Evolutionary conservation across 2,329 filamentous ascomycete species (phyloP), one percentile per base, ranked within the genome.

Genomic region (Alternaria triticina): DNA sequence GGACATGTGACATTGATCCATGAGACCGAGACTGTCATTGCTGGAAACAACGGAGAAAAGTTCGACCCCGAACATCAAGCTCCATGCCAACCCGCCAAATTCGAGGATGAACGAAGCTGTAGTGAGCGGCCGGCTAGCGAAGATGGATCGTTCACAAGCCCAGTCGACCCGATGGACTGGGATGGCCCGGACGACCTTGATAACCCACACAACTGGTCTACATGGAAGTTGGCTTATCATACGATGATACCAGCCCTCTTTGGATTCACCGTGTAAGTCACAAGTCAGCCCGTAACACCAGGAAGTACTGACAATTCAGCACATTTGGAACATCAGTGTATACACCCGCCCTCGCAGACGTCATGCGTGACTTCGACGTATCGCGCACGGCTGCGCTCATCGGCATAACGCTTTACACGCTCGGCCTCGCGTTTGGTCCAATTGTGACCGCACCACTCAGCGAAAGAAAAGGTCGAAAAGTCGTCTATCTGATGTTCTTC

Each of bases 351-450:
- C 72, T 82, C 22, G 50, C 67, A 3, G 77, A 85, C 4, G 72
- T 90, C 6, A 84, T 84, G 77, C 44, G 71, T 0, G 81, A 86
- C 7, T 91, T 91, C 73, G 67, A 82, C 47, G 82, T 89, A 12
- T 83, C 82, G 13, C 82, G 82, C 52, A 89, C 86, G 1, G 82
- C 83, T 8, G 86, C 88, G 0, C 79, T 91, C n/a, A 77, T 90
- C 0, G 86, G 86, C 0, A 75, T 91, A 1, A 85, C 88, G 0
- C 74, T 89, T 6, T 91, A 89, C 73, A 84, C 88, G 6, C 77
- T 90, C 10, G 88, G 88, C 0, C 82, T 91, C 0, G 87, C 81
- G 4, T 80, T 89, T 15, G 89, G 88, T 0, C 89, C 89, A 7
- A 78, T 90, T 54, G 65, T 89, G 13, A 86, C 86, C 10, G 87